phyloP scores from a whole-genome alignment of 352 stramenopile genomes.

The Albugo candida region DNA sequence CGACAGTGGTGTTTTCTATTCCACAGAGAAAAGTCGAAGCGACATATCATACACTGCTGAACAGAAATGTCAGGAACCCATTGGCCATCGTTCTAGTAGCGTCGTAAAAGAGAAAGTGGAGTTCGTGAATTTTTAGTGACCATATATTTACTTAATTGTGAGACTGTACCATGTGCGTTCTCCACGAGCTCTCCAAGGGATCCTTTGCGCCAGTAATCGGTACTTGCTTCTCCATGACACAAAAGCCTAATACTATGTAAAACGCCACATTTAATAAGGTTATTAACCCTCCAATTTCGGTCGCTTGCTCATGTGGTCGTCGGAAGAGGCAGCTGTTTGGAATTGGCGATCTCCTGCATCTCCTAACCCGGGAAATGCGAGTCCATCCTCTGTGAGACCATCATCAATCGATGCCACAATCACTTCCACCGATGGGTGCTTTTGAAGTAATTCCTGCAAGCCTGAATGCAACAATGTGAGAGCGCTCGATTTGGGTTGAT shows the following conservation, averaged over 20 bases:
- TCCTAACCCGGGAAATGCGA: slow-evolving; percentile 62
- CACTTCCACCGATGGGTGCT: slow-evolving; percentile 64
- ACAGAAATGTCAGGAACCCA: slow-evolving; percentile 73
- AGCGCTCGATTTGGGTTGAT: not conserved
- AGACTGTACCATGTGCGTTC: slow-evolving; percentile 49
- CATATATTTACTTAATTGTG: not conserved
- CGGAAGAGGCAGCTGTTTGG: slow-evolving; percentile 15
- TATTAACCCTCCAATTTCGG: not conserved
- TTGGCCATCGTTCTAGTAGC: slow-evolving; percentile 41
- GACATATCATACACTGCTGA: slow-evolving; percentile 65
- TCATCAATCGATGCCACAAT: slow-evolving; percentile 63
- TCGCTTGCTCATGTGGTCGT: not conserved
- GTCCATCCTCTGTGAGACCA: slow-evolving; percentile 50
- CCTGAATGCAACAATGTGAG: slow-evolving; percentile 7
- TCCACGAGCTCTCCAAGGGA: slow-evolving; percentile 72
- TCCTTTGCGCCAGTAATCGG: slow-evolving; percentile 60
- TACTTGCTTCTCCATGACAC: no score
- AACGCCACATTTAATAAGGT: not conserved
- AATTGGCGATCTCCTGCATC: slow-evolving; percentile 75
- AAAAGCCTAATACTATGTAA: slow-evolving; percentile 1
- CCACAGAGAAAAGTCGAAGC: slow-evolving; percentile 67
- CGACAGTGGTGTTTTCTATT: slow-evolving; percentile 78
- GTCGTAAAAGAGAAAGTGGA: not conserved
- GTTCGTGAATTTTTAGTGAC: not conserved
- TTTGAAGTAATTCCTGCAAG: slow-evolving; percentile 54